Base-by-base conservation (phyloP, 495 filamentous ascomycete genomes). In the Elasticomyces elasticus region DNA sequence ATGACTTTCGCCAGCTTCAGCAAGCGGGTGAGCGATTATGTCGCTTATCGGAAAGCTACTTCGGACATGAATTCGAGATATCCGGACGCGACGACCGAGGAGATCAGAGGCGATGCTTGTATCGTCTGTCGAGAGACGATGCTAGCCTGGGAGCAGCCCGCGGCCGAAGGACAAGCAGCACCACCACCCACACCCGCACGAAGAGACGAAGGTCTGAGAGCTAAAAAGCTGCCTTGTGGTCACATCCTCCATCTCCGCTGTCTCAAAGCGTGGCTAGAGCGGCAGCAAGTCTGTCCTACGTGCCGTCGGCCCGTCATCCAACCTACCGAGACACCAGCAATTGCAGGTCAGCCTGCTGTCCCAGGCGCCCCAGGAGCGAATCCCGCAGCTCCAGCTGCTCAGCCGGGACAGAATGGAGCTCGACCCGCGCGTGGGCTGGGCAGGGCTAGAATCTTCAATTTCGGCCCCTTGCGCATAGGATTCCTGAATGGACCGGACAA, bases 41-140 rank as follows among this genome's bases (percentile, higher is more conserved):
- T 95, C 48, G 78, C 85, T 40, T 98, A 96, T 63, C 80, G 89
- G 26, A 84, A 87, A 59, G 92, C 94, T 10, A 85, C 92, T 0
- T 76, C 82, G 46, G 85, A 96, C 63, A 97, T 98, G 91, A 86
- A 89, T 62, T 79, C 81, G 42, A 78, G 85, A 61, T 97, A 96
- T 64, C 85, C 88, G 23, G 94, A 98, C 67, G 92, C 92, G 13
- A 95, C 86, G 5, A 74, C 79, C 6, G 89, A 95, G 55, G 92
- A 98, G 55, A 76, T 97, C 19, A 76, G 86, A 44, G 91, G 95
- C 62, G 85, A 94, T 60, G 91, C 91, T 12, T 98, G 92, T 64
- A 98, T 98, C 64, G 95, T 98, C 52, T 98, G 92, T 70, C 81
- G 92, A 54, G 94, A 97, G 66, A 88, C 94, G 47, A 97, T 98